phyloP scores from a whole-genome alignment of 306 rosid species.

The Fagus crenata region DNA sequence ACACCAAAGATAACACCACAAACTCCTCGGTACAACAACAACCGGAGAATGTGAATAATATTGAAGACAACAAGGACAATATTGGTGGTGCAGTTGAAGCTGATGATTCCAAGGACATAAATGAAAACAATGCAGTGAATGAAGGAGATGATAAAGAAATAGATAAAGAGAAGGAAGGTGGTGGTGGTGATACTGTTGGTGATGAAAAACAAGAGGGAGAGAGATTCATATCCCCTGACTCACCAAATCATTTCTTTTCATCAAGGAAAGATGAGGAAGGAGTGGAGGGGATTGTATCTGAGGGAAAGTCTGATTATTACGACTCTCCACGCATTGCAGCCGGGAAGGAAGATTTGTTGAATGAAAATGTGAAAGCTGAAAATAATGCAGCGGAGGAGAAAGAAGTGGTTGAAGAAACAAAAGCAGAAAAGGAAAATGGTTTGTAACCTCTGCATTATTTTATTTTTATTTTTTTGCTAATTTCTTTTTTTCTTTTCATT shows the following conservation, averaged over 20 bases:
- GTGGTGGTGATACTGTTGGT: background rate
- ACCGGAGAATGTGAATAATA: background rate
- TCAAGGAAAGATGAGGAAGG: slow-evolving; percentile 35
- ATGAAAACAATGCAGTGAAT: background rate
- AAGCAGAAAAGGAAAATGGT: slow-evolving; percentile 35
- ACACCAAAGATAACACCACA: slow-evolving; percentile 10
- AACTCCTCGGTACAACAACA: background rate
- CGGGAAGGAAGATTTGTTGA: slow-evolving; percentile 20
- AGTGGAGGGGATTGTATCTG: slow-evolving; percentile 29
- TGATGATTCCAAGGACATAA: slow-evolving; percentile 19
- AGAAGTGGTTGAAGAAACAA: background rate
- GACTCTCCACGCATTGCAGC: slow-evolving; percentile 33
- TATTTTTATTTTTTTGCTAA: background rate
- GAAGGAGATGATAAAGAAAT: slow-evolving; percentile 16
- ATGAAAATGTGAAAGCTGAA: background rate
- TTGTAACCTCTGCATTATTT: background rate
- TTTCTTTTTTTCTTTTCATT: background rate
- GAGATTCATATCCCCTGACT: slow-evolving; percentile 25
- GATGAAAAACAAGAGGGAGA: slow-evolving; percentile 18
- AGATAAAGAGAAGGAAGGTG: slow-evolving; percentile 15
- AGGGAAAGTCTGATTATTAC: slow-evolving; percentile 30
- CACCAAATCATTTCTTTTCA: slow-evolving; percentile 28
- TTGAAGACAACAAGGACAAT: background rate
- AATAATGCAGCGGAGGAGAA: background rate
- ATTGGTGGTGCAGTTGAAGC: slow-evolving; percentile 9